Evolutionary conservation across 1,284 basidiomycete species (phyloP).

Genomic region (Ceratobasidium sp.): DNA sequence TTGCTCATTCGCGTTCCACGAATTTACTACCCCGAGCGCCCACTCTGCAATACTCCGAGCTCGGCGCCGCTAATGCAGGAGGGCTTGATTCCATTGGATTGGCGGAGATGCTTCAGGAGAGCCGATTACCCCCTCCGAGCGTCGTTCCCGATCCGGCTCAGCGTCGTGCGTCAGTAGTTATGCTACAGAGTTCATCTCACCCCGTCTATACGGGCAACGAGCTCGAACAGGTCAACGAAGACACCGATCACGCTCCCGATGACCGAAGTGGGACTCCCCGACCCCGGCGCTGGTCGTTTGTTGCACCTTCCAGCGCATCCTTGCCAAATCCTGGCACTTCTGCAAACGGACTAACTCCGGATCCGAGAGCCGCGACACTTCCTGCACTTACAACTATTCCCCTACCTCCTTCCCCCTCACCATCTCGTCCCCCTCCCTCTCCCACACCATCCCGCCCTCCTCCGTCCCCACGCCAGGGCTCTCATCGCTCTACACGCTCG

Average conservation of each 20-base stretch:
- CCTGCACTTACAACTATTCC: slow-evolving; percentile 8
- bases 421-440: slow-evolving; percentile 3
- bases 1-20: slow-evolving; percentile 30
- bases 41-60: slow-evolving; percentile 55
- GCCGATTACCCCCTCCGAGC: slow-evolving; percentile 75
- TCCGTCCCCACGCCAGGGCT: slow-evolving; percentile 35
- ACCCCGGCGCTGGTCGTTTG: slow-evolving; percentile 30
- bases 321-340: slow-evolving; percentile 45
- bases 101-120: slow-evolving; percentile 76
- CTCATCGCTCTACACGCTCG: slow-evolving; percentile 30
- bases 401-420: not conserved
- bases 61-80: slow-evolving; percentile 61
- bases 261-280: slow-evolving; percentile 8
- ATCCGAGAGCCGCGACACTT: not conserved
- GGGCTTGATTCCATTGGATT: slow-evolving; percentile 68
- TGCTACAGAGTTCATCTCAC: slow-evolving; percentile 23
- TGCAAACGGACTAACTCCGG: not conserved
- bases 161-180: slow-evolving; percentile 28
- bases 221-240: slow-evolving; percentile 23
- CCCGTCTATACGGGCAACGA: not conserved
- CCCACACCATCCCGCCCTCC: slow-evolving; percentile 6
- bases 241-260: not conserved
- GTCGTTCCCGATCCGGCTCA: slow-evolving; percentile 54
- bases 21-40: slow-evolving; percentile 41
- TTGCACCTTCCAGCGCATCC: slow-evolving; percentile 28